These are phyloP conservation scores for Metarhizium sp. DNA, from an alignment of 2,329 filamentous ascomycete species.

Conservation along the genomic window DNA sequence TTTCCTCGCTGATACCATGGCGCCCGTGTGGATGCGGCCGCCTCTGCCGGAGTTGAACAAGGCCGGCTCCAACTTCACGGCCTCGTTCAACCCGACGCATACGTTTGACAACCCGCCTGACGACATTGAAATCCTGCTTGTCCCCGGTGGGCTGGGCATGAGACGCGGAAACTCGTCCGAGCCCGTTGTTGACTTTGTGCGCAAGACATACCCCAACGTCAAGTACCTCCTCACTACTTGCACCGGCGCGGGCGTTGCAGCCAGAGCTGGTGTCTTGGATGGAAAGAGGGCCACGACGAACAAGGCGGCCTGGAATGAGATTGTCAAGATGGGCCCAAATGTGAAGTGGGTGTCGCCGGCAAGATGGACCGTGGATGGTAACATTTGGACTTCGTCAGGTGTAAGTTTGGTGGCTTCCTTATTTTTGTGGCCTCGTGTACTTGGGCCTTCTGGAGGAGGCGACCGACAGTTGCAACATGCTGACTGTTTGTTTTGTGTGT, in stretches of 20 bases:
- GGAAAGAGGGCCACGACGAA: slow-evolving; percentile 55
- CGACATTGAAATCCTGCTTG: slow-evolving; percentile 44
- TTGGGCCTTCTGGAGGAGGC: too few relatives aligned
- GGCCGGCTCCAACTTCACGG: slow-evolving; percentile 19
- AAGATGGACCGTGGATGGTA: slow-evolving; percentile 55
- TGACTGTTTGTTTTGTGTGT: not conserved
- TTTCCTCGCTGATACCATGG: slow-evolving; percentile 27
- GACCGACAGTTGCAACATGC: not conserved
- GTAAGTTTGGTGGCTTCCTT: slow-evolving; percentile 14
- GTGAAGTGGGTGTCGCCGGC: slow-evolving; percentile 51
- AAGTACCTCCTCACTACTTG: slow-evolving; percentile 56
- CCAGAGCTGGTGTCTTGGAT: slow-evolving; percentile 48
- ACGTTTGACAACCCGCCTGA: slow-evolving; percentile 41
- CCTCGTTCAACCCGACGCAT: slow-evolving; percentile 28
- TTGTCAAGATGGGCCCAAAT: slow-evolving; percentile 32
- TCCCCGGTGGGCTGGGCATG: slow-evolving; percentile 51
- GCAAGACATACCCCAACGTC: slow-evolving; percentile 32
- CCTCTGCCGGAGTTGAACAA: slow-evolving; percentile 10
- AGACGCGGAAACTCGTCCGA: slow-evolving; percentile 17
- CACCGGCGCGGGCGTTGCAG: slow-evolving; percentile 50
- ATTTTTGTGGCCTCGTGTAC: not conserved
- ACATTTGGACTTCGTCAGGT: slow-evolving; percentile 56
- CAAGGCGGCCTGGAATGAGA: slow-evolving; percentile 43
- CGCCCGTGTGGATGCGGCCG: slow-evolving; percentile 27
- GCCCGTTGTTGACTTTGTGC: slow-evolving; percentile 30